phyloP scores from a whole-genome alignment of 768 basidiomycete species.

The Daedalea quercina region DNA sequence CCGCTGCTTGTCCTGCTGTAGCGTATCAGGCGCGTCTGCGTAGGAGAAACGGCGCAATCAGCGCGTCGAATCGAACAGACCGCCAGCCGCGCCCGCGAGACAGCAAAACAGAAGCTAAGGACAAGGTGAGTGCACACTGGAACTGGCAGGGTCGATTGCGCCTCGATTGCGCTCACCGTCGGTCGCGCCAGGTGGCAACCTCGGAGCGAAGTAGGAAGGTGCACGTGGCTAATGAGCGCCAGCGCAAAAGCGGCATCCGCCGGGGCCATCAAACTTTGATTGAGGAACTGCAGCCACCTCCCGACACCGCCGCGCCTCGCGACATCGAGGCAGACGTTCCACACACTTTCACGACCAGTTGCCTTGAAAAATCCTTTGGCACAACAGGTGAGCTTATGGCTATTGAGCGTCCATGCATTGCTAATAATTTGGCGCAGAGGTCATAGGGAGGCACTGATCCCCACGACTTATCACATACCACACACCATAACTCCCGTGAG shows the following conservation, averaged over 20 bases:
- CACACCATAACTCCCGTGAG: neutral
- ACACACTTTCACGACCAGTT: slow-evolving; percentile 25
- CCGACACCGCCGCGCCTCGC: neutral
- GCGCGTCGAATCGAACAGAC: too few relatives aligned
- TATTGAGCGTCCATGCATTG: neutral
- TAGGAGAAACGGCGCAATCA: neutral
- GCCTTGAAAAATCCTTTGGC: slow-evolving; percentile 98
- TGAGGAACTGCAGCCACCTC: slow-evolving; percentile 20
- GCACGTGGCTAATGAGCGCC: too few relatives aligned
- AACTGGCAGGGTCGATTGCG: too few relatives aligned
- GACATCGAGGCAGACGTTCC: slow-evolving; percentile 3
- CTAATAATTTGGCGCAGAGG: slow-evolving; percentile 43
- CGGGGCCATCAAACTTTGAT: slow-evolving; percentile 17
- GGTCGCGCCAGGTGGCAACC: too few relatives aligned
- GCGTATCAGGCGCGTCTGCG: neutral
- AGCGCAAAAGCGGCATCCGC: too few relatives aligned
- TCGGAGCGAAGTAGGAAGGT: too few relatives aligned
- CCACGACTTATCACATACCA: slow-evolving; percentile 14
- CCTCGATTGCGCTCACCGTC: too few relatives aligned
- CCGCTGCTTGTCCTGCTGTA: neutral
- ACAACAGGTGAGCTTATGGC: slow-evolving; percentile 47
- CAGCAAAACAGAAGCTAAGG: too few relatives aligned
- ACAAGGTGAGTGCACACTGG: too few relatives aligned
- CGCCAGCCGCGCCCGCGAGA: too few relatives aligned
- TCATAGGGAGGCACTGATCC: slow-evolving; percentile 83